Base-by-base conservation (phyloP, 2,329 filamentous ascomycete genomes). In the Lasiodiplodia citricola region DNA sequence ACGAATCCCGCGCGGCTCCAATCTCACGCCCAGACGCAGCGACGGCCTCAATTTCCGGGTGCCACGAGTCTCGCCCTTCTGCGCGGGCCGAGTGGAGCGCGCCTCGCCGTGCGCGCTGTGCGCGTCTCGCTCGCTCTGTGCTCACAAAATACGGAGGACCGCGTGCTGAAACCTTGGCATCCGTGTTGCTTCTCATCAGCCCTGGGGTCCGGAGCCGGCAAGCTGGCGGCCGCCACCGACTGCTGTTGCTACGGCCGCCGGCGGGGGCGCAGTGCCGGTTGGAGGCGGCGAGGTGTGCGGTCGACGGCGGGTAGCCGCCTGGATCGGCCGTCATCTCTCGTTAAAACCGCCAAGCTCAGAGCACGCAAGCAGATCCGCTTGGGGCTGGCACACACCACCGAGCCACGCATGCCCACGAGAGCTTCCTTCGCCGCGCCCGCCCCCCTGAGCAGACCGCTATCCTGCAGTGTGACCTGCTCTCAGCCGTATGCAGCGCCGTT, bases 351-450 rank as follows among this genome's bases (percentile, higher is more conserved):
- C 60, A 64, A 64, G 60, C 60, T 64, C 47, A 52, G 31, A 64
- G 60, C 60, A 64, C 60, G 60, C 60, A 64, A 64, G 60, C 60
- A 64, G 60, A 64, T 64, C 60, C 44, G 44, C 37, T 64, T 64
- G 60, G 25, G 28, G 57, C 44, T 3, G 21, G 21, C 31, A 18
- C 23, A 28, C 25, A 21, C 35, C n/a, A 31, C 52, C 28, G n/a
- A 47, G 44, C 44, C 44, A 47, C 44, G 44, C 44, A 47, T n/a
- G n/a, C 44, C 44, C 44, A 18, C 18, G n/a, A 21, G 7, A 47
- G 7, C 44, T 47, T 47, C 44, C 44, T 47, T 47, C 44, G 44
- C n/a, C n/a, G 41, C 41, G 41, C 41, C 18, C 18, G 41, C 41
- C 18, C 58, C 57, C 58, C 58, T 63, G 44, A 63, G 41, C 58